Evolutionary conservation across 306 rosid genomes (phyloP), one percentile per base, ranked within the genome.

Genomic region (Fagus crenata): DNA sequence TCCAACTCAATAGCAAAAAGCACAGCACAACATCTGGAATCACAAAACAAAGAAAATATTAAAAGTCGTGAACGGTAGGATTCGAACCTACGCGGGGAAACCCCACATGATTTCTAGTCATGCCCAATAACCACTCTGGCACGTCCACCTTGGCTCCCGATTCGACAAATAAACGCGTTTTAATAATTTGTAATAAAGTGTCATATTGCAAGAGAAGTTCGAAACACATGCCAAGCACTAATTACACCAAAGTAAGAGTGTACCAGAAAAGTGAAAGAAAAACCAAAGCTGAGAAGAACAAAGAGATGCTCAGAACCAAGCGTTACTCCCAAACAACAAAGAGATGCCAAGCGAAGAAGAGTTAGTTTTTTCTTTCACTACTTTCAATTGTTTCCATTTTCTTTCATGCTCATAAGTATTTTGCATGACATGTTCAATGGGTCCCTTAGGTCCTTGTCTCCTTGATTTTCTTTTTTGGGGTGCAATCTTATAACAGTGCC

Each of bases 121-220:
- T 85, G 89, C 89, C 90, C 87, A 86, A 85, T 85, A 86, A 89
- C 93, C 90, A 86, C 87, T 89, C 89, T 83, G 87, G 93, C 93
- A 81, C 88, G 84, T 85, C 85, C 89, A 89, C 93, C 0, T 5
- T 39, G 51, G 51, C 51, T 3, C 49, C 0, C 14, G 4, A 2
- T 22, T 22, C 28, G 28, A 22, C 28, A 22, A 22, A 22, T 22
- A 22, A 22, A 22, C 28, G 54, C 9, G 0, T 49, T 14, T 53
- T 4, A 5, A 15, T 18, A 5, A 4, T 5, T 7, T 1, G 0
- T 4, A 59, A 4, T 9, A 28, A 7, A 3, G 35, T 2, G 9
- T 3, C 4, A 2, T 13, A 35, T 35, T 2, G 18, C 17, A 5
- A 14, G 5, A 36, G 2, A 33, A 4, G n/a, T 33, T 33, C n/a